These are phyloP conservation scores for Eremomyces bilateralis DNA, from an alignment of 495 filamentous ascomycete genomes.

Conservation along the genomic window DNA sequence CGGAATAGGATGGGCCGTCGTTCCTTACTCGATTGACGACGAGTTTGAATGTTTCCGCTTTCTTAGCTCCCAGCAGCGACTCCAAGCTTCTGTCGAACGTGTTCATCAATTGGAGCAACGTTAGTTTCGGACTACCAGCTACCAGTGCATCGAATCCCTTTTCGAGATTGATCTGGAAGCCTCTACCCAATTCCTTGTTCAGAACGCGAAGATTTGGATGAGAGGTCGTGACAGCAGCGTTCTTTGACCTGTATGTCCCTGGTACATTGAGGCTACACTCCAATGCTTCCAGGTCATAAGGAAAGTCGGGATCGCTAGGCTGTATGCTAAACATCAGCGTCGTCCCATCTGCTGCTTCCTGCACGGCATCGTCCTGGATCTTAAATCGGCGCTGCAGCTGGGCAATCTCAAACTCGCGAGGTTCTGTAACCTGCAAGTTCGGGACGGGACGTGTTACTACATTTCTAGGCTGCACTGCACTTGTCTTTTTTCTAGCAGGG, in stretches of 20 bases:
- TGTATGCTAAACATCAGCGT: slow-evolving; percentile 38
- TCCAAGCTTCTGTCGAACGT: slow-evolving; percentile 57
- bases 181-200: slow-evolving; percentile 60
- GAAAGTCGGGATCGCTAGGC: slow-evolving; percentile 78
- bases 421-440: slow-evolving; percentile 39
- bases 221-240: slow-evolving; percentile 14
- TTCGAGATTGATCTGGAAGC: slow-evolving; percentile 64
- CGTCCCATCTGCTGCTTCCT: slow-evolving; percentile 21
- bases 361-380: slow-evolving; percentile 31
- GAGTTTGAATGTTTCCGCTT: slow-evolving; percentile 60
- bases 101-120: slow-evolving; percentile 47
- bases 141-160: slow-evolving; percentile 53
- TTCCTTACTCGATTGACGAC: slow-evolving; percentile 36
- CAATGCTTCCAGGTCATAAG: slow-evolving; percentile 53
- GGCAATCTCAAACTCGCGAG: slow-evolving; percentile 52
- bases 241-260: slow-evolving; percentile 35
- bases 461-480: too few species aligned
- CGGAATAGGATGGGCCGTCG: neutral
- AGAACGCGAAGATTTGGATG: slow-evolving; percentile 38
- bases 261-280: slow-evolving; percentile 55
- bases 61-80: slow-evolving; percentile 42
- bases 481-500: too few species aligned
- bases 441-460: slow-evolving; percentile 44
- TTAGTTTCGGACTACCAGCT: slow-evolving; percentile 29
- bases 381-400: slow-evolving; percentile 54